phyloP scores from a whole-genome alignment of 1,284 basidiomycete species.

The Leucoagaricus sp. region DNA sequence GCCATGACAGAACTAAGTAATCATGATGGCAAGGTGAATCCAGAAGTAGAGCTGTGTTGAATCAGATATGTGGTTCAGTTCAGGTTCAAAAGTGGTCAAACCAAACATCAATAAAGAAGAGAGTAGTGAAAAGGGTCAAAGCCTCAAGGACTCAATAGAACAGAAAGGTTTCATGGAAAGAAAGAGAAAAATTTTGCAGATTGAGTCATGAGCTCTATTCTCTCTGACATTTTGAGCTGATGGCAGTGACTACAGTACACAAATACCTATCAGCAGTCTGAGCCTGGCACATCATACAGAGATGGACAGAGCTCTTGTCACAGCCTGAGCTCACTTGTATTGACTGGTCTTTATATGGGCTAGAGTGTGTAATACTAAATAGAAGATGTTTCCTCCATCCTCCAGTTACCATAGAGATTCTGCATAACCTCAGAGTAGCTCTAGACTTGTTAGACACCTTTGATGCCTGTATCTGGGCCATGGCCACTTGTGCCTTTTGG shows the following conservation, averaged over 20 bases:
- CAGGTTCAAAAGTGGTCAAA: too few species aligned
- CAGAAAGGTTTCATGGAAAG: not conserved
- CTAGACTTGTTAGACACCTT: slow-evolving; percentile 31
- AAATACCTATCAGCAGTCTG: not conserved
- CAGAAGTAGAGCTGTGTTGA: too few species aligned
- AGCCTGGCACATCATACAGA: not conserved
- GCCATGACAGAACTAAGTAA: too few species aligned
- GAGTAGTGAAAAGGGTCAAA: too few species aligned
- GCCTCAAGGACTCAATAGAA: not conserved
- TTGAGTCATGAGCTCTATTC: not conserved
- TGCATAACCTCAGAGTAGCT: slow-evolving; percentile 19
- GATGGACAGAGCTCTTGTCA: not conserved
- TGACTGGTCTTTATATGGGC: slow-evolving; percentile 26
- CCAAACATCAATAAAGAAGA: too few species aligned
- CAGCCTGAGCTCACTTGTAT: slow-evolving; percentile 18
- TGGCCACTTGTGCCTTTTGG: slow-evolving; percentile 35
- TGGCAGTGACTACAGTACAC: not conserved
- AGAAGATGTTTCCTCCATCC: slow-evolving; percentile 21
- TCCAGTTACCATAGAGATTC: slow-evolving; percentile 32
- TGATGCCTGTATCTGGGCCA: slow-evolving; percentile 38
- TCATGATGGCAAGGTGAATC: too few species aligned
- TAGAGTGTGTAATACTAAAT: slow-evolving; percentile 19
- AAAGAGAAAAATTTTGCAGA: too few species aligned
- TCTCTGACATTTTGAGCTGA: not conserved
- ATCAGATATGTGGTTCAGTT: too few species aligned